These are phyloP conservation scores for Talaromyces sp. DNA, from an alignment of 2,329 filamentous ascomycete species.

Conservation along the genomic window DNA sequence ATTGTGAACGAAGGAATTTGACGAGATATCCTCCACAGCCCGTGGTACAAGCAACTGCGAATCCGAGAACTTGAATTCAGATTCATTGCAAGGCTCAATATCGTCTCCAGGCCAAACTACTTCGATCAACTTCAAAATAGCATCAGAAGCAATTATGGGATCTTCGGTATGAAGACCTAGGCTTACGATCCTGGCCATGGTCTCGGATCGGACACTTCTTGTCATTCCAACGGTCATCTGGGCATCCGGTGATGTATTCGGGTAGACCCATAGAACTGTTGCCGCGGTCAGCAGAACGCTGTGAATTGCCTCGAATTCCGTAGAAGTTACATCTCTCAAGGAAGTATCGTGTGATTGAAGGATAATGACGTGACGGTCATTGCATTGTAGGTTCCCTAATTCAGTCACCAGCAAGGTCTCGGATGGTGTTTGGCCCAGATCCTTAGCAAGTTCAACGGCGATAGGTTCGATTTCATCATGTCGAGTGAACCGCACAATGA, in stretches of 20 bases:
- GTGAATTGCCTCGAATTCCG: slow-evolving; percentile 15
- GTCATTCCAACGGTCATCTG: slow-evolving; percentile 27
- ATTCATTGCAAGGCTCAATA: slow-evolving; percentile 16
- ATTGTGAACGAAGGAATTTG: slow-evolving; percentile 23
- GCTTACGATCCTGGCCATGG: slow-evolving; percentile 21
- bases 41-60: slow-evolving; percentile 21
- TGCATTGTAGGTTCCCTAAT: background rate
- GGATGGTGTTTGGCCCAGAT: background rate
- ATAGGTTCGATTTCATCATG: background rate
- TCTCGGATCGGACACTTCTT: slow-evolving; percentile 24
- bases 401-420: background rate
- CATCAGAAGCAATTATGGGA: slow-evolving; percentile 11
- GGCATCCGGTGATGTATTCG: slow-evolving; percentile 20
- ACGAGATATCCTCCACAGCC: slow-evolving; percentile 17
- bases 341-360: slow-evolving; percentile 5
- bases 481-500: background rate
- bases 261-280: slow-evolving; percentile 24
- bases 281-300: slow-evolving; percentile 18
- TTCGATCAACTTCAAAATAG: slow-evolving; percentile 9
- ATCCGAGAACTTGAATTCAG: slow-evolving; percentile 21
- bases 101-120: slow-evolving; percentile 19
- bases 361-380: slow-evolving; percentile 1
- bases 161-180: slow-evolving; percentile 21
- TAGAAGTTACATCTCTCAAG: background rate
- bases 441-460: background rate